Conservation (phyloP, 805 yeast species). For the Pichia insulana region DNA sequence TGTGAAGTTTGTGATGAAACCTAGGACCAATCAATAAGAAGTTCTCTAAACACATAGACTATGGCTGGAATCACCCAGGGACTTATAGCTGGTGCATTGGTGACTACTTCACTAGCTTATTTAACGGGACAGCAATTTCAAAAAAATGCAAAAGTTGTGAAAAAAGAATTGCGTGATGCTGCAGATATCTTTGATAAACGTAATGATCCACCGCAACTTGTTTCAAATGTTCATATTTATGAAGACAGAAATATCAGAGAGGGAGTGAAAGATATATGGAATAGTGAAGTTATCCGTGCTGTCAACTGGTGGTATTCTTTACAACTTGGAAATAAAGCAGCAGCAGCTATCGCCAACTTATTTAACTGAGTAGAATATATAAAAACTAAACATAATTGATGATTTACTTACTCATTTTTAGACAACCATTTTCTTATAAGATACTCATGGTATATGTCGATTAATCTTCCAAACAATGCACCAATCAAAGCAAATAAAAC, state of each 20-base stretch:
- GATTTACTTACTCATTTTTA: not conserved
- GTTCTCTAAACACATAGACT: not conserved
- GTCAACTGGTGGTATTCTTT: slow-evolving; percentile 54
- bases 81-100: slow-evolving; percentile 50
- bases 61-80: slow-evolving; percentile 46
- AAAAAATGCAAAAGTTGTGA: slow-evolving; percentile 39
- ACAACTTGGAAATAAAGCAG: slow-evolving; percentile 15
- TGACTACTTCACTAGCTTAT: slow-evolving; percentile 55
- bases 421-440: slow-evolving; percentile 43
- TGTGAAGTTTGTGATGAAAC: not conserved
- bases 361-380: slow-evolving; percentile 2
- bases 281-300: slow-evolving; percentile 54
- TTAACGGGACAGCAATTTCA: slow-evolving; percentile 50
- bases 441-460: slow-evolving; percentile 38
- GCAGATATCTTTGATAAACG: slow-evolving; percentile 43
- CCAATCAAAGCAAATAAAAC: slow-evolving; percentile 38
- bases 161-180: slow-evolving; percentile 36
- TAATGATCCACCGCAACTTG: slow-evolving; percentile 40
- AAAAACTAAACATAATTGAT: not conserved
- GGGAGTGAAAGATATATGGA: slow-evolving; percentile 73
- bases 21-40: not conserved
- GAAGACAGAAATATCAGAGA: slow-evolving; percentile 42
- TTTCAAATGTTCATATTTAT: slow-evolving; percentile 36
- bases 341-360: slow-evolving; percentile 6
- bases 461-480: slow-evolving; percentile 52